Percentiles rank a stretch among this genome's conserved stretches.
These are phyloP conservation scores for Septoria petroselini DNA, from an alignment of 2,329 filamentous ascomycete genomes.

Conservation along the genomic window DNA sequence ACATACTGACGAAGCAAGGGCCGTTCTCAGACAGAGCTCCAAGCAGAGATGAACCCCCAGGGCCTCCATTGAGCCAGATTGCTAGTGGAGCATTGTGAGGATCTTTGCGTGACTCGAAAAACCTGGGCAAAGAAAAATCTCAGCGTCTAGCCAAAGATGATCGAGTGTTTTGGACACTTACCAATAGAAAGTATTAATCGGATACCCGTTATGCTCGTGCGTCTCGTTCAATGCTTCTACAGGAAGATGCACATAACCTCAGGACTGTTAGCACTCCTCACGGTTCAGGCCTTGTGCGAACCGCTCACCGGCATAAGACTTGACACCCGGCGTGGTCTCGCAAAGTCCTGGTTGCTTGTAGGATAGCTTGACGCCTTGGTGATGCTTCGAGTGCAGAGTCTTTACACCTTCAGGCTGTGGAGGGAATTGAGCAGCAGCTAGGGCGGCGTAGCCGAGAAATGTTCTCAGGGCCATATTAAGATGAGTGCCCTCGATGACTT, in stretches of 20 bases:
- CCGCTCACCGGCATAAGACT: constrained; percentile 41
- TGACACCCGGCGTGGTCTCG: constrained; percentile 53
- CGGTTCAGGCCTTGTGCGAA: background rate
- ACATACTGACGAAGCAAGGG: constrained; percentile 42
- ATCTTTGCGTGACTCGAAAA: constrained; percentile 59
- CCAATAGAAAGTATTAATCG: constrained; percentile 56
- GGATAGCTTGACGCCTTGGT: constrained; percentile 47
- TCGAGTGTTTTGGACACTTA: no score
- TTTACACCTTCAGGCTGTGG: constrained; percentile 38
- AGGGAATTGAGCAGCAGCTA: constrained; percentile 23
- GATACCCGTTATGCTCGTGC: constrained; percentile 45
- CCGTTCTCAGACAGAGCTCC: constrained; percentile 43
- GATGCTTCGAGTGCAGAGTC: constrained; percentile 40
- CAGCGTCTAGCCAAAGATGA: no score
- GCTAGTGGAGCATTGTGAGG: constrained; percentile 55
- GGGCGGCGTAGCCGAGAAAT: constrained; percentile 1
- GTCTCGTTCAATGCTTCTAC: constrained; percentile 33
- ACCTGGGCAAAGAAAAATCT: constrained; percentile 40
- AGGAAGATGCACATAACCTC: constrained; percentile 40
- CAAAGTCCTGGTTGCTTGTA: constrained; percentile 55
- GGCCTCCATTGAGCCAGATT: constrained; percentile 61
- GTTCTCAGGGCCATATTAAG: background rate
- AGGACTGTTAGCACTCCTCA: constrained; percentile 16
- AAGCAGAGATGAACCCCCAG: constrained; percentile 54
- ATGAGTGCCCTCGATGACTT: background rate